Conservation (phyloP, 148 eudicot genomes). For the Rhododendron williamsianum region DNA sequence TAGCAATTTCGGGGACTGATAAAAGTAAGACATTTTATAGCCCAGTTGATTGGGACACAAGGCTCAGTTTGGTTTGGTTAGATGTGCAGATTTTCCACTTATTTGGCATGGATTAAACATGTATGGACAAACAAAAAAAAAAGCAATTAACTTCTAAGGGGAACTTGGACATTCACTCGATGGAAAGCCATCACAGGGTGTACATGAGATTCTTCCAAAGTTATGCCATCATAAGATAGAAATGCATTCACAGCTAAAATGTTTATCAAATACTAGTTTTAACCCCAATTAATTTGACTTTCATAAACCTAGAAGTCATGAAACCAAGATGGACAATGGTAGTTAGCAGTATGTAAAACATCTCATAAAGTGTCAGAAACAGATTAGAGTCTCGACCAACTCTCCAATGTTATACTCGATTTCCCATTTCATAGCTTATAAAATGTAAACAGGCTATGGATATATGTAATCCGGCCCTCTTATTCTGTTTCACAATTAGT, state of each 20-base stretch:
- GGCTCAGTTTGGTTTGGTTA: not conserved
- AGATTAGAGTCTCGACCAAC: not conserved
- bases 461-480: not conserved
- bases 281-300: not conserved
- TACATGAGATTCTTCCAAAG: not conserved
- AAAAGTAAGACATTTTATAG: not conserved
- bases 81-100: not conserved
- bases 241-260: not conserved
- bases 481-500: not conserved
- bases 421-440: not conserved
- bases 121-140: not conserved
- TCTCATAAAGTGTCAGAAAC: not conserved
- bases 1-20: not conserved
- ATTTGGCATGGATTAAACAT: not conserved
- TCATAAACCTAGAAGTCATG: not conserved
- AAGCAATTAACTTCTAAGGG: not conserved
- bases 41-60: not conserved
- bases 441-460: not conserved
- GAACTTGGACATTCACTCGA: not conserved
- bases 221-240: not conserved
- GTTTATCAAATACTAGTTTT: not conserved
- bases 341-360: not conserved
- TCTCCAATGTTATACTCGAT: not conserved
- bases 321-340: not conserved
- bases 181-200: not conserved